phyloP scores from a whole-genome alignment of 2,329 filamentous ascomycete species.

The Ophiosphaerella herpotricha region DNA sequence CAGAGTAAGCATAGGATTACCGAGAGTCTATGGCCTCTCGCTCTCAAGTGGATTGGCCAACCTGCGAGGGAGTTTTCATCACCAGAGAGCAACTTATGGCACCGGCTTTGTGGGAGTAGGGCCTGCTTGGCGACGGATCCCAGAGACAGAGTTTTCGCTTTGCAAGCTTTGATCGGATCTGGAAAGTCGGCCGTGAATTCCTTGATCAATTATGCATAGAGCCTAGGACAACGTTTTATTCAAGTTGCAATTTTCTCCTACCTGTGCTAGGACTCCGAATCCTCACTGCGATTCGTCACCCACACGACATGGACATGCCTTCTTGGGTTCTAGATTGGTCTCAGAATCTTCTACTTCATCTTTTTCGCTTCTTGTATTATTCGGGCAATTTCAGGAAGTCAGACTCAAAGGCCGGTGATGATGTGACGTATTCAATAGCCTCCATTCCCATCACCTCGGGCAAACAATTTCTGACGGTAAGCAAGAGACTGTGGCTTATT shows the following conservation, averaged over 20 bases:
- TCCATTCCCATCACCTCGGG: too few species aligned
- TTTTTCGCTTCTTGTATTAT: too few species aligned
- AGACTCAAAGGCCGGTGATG: too few species aligned
- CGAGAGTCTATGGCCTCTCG: not conserved
- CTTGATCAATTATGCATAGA: conserved; percentile 4
- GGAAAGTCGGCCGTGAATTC: not conserved
- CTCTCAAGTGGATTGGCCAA: not conserved
- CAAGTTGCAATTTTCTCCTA: conserved; percentile 3
- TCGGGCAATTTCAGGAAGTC: too few species aligned
- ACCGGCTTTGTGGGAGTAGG: conserved; percentile 3
- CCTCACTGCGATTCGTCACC: conserved; percentile 7
- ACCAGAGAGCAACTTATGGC: conserved; percentile 5
- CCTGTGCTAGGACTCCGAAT: conserved; percentile 4
- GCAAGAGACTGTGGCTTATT: too few species aligned
- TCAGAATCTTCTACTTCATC: conserved; percentile 5
- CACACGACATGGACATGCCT: conserved; percentile 6
- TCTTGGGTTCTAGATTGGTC: conserved; percentile 15
- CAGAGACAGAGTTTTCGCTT: conserved; percentile 9
- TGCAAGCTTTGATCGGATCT: conserved; percentile 5
- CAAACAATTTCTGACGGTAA: too few species aligned
- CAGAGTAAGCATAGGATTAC: not conserved
- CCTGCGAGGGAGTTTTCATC: not conserved
- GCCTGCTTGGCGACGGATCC: conserved; percentile 8
- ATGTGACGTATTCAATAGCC: too few species aligned
- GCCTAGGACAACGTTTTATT: not conserved